These are phyloP conservation scores for Cucurbita moschata DNA, from an alignment of 306 rosid species.

Conservation along the genomic window DNA sequence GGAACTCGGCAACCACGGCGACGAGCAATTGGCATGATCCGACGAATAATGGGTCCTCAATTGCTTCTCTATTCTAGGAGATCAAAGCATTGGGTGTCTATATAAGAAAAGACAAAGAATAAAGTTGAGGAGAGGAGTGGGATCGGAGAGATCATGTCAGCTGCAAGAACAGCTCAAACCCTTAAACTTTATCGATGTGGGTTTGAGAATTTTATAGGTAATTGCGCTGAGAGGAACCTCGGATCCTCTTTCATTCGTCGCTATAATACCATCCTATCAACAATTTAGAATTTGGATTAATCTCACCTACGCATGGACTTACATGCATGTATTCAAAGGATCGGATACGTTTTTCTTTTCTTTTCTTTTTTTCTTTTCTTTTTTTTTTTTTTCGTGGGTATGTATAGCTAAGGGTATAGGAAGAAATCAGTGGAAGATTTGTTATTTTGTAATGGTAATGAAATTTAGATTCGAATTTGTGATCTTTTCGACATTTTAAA, in stretches of 20 bases:
- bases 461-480: neutral
- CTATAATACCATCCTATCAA: neutral
- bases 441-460: neutral
- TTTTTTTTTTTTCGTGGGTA: neutral
- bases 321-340: neutral
- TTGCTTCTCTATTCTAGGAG: slow-evolving; percentile 60
- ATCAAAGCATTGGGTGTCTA: too few relatives aligned
- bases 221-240: slow-evolving; percentile 99
- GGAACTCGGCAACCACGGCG: slow-evolving; percentile 35
- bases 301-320: too few relatives aligned
- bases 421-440: slow-evolving; percentile 2
- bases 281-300: too few relatives aligned
- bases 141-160: slow-evolving; percentile 97
- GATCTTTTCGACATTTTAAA: neutral
- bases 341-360: neutral
- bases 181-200: slow-evolving; percentile 45
- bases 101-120: neutral
- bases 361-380: neutral
- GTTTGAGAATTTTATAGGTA: slow-evolving; percentile 28
- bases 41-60: slow-evolving; percentile 44
- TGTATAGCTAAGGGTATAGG: slow-evolving; percentile 7
- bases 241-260: slow-evolving; percentile 44
- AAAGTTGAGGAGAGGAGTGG: slow-evolving; percentile 30
- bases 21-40: slow-evolving; percentile 53
- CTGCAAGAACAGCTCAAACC: slow-evolving; percentile 46